These are phyloP conservation scores for Thielaviopsis punctulata DNA, from an alignment of 2,329 filamentous ascomycete genomes.

Conservation along the genomic window DNA sequence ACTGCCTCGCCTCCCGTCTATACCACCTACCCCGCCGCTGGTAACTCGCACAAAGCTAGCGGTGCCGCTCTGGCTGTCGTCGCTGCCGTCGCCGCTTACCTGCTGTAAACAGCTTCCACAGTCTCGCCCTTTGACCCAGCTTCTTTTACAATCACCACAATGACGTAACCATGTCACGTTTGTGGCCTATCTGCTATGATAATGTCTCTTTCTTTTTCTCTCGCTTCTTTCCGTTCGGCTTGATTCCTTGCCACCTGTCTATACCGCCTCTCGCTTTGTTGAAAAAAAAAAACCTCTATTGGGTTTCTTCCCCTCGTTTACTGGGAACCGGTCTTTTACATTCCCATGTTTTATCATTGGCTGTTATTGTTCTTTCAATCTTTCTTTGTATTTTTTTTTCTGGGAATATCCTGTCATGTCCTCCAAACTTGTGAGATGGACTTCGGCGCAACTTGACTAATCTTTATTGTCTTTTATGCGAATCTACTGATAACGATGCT, in stretches of 20 bases:
- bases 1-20: slow-evolving; percentile 7
- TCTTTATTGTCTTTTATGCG: not conserved
- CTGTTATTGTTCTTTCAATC: not conserved
- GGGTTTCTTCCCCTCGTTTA: not conserved
- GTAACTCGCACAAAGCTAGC: slow-evolving; percentile 5
- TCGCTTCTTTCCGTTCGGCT: not conserved
- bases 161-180: not conserved
- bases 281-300: no score
- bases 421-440: not conserved
- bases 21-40: slow-evolving; percentile 10
- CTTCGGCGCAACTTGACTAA: slow-evolving; percentile 1
- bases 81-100: slow-evolving; percentile 9
- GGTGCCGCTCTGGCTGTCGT: slow-evolving; percentile 10
- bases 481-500: not conserved
- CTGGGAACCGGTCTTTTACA: not conserved
- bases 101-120: slow-evolving; percentile 3
- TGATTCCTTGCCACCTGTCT: no score
- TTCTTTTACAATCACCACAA: not conserved
- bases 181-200: not conserved
- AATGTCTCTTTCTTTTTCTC: not conserved
- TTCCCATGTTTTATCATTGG: not conserved
- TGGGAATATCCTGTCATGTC: not conserved
- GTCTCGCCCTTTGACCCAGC: not conserved
- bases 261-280: not conserved
- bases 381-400: not conserved